Evolutionary conservation across 208 protist genomes (phyloP).

Genomic region (Trichomonas tenax): DNA sequence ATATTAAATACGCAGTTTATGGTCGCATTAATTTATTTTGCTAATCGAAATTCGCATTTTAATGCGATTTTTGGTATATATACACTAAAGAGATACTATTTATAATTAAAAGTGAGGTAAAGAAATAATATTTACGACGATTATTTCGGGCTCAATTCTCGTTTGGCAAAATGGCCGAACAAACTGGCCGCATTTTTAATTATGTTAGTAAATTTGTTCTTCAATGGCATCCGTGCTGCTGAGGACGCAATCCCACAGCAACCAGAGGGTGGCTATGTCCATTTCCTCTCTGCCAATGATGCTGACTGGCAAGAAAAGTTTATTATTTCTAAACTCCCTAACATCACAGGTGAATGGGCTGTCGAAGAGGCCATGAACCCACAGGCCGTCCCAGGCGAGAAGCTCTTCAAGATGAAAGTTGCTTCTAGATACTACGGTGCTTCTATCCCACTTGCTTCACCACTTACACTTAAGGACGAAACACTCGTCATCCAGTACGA

Average conservation of each 20-base stretch:
- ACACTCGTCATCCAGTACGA: constrained; percentile 35
- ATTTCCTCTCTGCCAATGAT: not conserved
- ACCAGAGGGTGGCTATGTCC: not conserved
- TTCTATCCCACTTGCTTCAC: not conserved
- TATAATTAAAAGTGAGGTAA: not conserved
- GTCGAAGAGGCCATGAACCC: not conserved
- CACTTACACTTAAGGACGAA: not conserved
- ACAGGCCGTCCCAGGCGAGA: not conserved
- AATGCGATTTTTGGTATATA: no score
- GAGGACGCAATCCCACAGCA: not conserved
- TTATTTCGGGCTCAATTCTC: not conserved
- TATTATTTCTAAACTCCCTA: not conserved
- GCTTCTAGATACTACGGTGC: not conserved
- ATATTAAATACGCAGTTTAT: no score
- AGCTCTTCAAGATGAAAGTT: not conserved
- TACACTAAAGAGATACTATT: no score
- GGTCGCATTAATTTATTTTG: no score
- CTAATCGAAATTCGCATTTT: no score
- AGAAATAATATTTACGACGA: not conserved
- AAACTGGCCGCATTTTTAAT: not conserved
- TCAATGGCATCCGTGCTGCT: not conserved
- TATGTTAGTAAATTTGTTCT: not conserved
- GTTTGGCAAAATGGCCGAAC: not conserved
- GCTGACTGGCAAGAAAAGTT: not conserved
- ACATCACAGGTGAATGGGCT: constrained; percentile 5